Evolutionary conservation across 2,329 filamentous ascomycete species (phyloP).

Genomic region (Helotiales sp.): DNA sequence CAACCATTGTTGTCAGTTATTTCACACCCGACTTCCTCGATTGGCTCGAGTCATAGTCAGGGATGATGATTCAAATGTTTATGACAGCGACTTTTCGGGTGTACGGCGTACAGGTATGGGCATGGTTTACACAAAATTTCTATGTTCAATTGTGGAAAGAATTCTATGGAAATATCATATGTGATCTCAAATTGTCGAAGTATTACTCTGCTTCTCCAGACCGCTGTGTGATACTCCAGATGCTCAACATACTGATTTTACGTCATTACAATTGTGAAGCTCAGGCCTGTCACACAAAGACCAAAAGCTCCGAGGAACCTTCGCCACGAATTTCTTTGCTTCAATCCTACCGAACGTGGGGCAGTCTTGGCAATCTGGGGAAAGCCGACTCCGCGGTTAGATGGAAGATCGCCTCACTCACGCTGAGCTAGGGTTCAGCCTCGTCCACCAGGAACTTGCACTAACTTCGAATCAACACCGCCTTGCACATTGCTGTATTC

Average conservation of each 20-base stretch:
- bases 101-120: slow-evolving; percentile 6
- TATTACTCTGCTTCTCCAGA: too few relatives aligned
- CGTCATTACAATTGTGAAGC: neutral
- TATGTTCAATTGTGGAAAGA: neutral
- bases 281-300: neutral
- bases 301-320: neutral
- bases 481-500: neutral
- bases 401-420: slow-evolving; percentile 1
- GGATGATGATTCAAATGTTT: slow-evolving; percentile 11
- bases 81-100: neutral
- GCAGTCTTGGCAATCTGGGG: slow-evolving; percentile 9
- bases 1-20: slow-evolving; percentile 90
- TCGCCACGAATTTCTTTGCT: neutral
- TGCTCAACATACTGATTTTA: too few relatives aligned
- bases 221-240: too few relatives aligned
- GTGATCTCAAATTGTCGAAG: too few relatives aligned
- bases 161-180: too few relatives aligned
- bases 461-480: neutral
- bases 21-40: slow-evolving; percentile 82
- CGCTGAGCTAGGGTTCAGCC: neutral
- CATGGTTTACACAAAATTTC: neutral
- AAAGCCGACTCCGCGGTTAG: slow-evolving; percentile 12
- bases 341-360: slow-evolving; percentile 5
- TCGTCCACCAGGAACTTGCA: neutral
- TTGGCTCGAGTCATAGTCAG: slow-evolving; percentile 55